Evolutionary conservation across 768 basidiomycete genomes (phyloP), one percentile per base, ranked within the genome.

Genomic region (Kwoniella dendrophila): DNA sequence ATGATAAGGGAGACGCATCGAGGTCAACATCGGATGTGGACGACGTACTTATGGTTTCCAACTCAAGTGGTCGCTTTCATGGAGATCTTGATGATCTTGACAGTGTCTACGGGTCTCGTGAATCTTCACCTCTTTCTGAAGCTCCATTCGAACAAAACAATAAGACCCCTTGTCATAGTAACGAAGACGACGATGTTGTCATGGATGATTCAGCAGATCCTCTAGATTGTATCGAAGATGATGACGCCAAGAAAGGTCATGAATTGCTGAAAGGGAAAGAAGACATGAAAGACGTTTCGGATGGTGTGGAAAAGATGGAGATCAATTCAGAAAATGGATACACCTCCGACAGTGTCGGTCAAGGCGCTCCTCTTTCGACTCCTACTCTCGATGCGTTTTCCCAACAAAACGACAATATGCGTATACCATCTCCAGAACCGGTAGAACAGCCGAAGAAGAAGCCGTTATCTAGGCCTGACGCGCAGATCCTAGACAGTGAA

Each of bases 151-250:
- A 8, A 8, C 8, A 38, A 18, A 43, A 27, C 16, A 12, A 41
- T 52, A 24, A 18, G 4, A 16, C 27, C 14, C 10, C 7, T 52
- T 6, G 41, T 20, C 8, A 43, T 8, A 43, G 8, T 24, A 6
- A 29, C 1, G 53, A 24, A 11, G 6, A 12, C 8, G 12, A 2
- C 4, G 14, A 26, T 2, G 38, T 56, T 11, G 11, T 34, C 7
- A 34, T 36, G 3, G 43, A 26, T 10, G 26, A 48, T 16, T 62
- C 64, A 12, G 16, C 27, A 16, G 68, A 69, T 20, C 49, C 53
- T 6, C 18, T 64, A 22, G 64, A 69, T 32, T 47, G 61, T 12
- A 54, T 59, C 14, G 61, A 51, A 30, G 36, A 47, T 8, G 50
- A 48, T n/a, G 62, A 56, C 10, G 36, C 16, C 3, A 49, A 51